Percentiles rank a stretch among this genome's conserved stretches.
Conservation (phyloP, 1,139 yeast genomes). For the Hansenula anomala region DNA sequence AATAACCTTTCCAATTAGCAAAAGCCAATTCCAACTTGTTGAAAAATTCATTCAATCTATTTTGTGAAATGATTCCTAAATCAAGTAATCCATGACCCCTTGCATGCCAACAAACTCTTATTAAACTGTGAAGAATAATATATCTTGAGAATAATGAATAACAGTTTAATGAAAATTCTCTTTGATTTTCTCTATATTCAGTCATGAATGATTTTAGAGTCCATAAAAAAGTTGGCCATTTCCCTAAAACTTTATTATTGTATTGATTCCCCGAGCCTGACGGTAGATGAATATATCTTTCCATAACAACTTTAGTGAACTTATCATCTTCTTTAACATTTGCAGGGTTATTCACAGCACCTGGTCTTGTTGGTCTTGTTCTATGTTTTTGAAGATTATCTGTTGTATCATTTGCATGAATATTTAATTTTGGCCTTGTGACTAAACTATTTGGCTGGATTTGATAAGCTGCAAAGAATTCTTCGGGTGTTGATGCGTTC, state of each 20-base stretch:
- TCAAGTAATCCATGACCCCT: slow-evolving; percentile 2
- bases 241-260: slow-evolving; percentile 22
- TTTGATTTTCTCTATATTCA: slow-evolving; percentile 29
- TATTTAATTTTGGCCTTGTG: slow-evolving; percentile 13
- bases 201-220: slow-evolving; percentile 32
- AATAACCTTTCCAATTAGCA: slow-evolving; percentile 1
- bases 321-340: slow-evolving; percentile 7
- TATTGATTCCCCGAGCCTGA: neutral
- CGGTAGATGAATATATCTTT: neutral
- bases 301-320: slow-evolving; percentile 4
- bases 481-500: slow-evolving; percentile 26
- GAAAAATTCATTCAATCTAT: neutral
- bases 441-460: slow-evolving; percentile 30
- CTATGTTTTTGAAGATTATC: neutral
- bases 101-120: slow-evolving; percentile 1
- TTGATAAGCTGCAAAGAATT: slow-evolving; percentile 25
- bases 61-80: neutral
- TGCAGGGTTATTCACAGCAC: neutral
- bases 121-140: slow-evolving; percentile 32
- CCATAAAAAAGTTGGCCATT: slow-evolving; percentile 38
- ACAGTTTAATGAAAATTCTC: slow-evolving; percentile 32
- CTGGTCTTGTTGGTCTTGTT: neutral
- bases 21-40: slow-evolving; percentile 1
- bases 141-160: slow-evolving; percentile 36
- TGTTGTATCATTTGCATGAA: slow-evolving; percentile 1